Base-by-base conservation (phyloP, 257 asterid genomes). In the Nicotiana tomentosiformis region DNA sequence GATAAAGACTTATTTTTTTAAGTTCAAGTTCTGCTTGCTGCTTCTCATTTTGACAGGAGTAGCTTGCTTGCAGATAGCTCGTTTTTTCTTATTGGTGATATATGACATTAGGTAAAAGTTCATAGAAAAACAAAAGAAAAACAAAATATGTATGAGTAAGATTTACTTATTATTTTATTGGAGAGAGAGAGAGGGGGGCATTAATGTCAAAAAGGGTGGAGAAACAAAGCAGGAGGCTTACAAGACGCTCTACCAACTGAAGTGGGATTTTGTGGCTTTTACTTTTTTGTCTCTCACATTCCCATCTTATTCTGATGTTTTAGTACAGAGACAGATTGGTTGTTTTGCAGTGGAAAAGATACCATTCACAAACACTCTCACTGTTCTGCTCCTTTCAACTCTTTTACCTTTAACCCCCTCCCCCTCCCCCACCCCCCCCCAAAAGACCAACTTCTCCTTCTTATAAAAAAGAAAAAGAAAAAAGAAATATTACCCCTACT, bases 241-340 rank as follows among this genome's bases (percentile, higher is more conserved):
- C 56, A 29, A 15, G 12, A 76, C 35, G 80, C 81, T 18, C 81
- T 77, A 66, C 77, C 83, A 81, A 81, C 74, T 69, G 46, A 30
- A 80, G 83, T 51, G 83, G 78, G 32, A 37, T 29, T 80, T 81
- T 78, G 30, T 15, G 37, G 37, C 58, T 78, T 78, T 81, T 46
- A 7, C 78, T 81, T 66, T 76, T 81, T 56, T 81, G 84, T 81
- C 51, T 11, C 17, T 66, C 78, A 81, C 84, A 81, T 81, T 81
- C 84, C 84, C 84, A 46, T 51, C 56, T 81, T 16, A 20, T 66
- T 46, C 84, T 66, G 20, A 81, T 32, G 67, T 66, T 76, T 76
- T 70, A 81, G 60, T 37, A 69, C 68, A 66, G 29, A 37, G 84
- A 81, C 84, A 81, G 84, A 66, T 72, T 29, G 33, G 84, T 81